Conservation (phyloP, 75 land plant genomes). For the Pinus tabuliformis region DNA sequence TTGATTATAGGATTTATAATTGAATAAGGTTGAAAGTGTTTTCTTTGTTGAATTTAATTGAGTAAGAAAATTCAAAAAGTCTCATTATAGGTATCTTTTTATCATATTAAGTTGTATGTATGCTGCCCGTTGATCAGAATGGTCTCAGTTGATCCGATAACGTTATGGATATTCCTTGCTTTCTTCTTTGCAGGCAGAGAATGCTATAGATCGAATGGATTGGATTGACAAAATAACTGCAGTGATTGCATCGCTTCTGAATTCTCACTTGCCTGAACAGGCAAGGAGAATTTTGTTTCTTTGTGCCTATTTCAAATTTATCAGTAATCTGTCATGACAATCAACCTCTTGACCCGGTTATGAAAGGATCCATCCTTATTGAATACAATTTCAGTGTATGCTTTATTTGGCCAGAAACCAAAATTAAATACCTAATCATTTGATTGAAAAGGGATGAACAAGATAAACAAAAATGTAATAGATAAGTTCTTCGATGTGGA, state of each 20-base stretch:
- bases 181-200: slow-evolving; percentile 78
- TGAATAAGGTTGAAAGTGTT: not conserved
- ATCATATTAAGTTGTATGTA: too few species aligned
- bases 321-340: not conserved
- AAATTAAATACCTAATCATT: not conserved
- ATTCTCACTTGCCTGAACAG: slow-evolving; percentile 70
- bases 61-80: too few species aligned
- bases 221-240: slow-evolving; percentile 98
- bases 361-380: not conserved
- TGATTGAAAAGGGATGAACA: not conserved
- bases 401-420: not conserved
- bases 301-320: not conserved
- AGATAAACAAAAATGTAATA: not conserved
- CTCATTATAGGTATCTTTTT: too few species aligned
- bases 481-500: not conserved
- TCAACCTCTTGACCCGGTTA: not conserved
- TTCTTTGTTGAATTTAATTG: not conserved
- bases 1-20: not conserved
- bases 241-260: slow-evolving; percentile 85
- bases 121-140: not conserved
- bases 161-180: not conserved
- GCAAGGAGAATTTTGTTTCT: slow-evolving; percentile 19
- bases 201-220: slow-evolving; percentile 84
- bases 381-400: not conserved
- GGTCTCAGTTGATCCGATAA: not conserved